Percentiles rank a stretch among this genome's conserved stretches.
These are phyloP conservation scores for Lachnellula suecica DNA, from an alignment of 2,329 filamentous ascomycete genomes.

Conservation along the genomic window DNA sequence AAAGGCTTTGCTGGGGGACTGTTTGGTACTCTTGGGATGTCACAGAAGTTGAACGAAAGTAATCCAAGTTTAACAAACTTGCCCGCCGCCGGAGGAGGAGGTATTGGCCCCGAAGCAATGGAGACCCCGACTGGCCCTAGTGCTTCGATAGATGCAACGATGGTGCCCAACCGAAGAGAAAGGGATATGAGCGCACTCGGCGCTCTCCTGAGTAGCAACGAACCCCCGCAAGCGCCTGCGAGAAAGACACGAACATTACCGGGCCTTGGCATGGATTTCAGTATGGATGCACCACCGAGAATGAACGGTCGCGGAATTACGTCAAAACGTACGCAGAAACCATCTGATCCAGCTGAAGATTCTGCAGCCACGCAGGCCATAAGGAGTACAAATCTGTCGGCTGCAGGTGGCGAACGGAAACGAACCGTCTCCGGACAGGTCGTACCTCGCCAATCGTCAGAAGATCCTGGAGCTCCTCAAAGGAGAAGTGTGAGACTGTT, in stretches of 20 bases:
- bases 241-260: constrained; percentile 35
- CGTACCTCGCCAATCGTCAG: constrained; percentile 50
- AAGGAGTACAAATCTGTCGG: constrained; percentile 21
- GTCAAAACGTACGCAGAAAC: constrained; percentile 32
- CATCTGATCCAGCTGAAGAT: constrained; percentile 29
- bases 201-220: constrained; percentile 33
- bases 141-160: constrained; percentile 36
- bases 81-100: constrained; percentile 29
- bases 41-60: constrained; percentile 35
- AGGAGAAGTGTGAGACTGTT: constrained; percentile 74
- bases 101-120: constrained; percentile 50
- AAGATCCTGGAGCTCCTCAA: constrained; percentile 63
- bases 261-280: constrained; percentile 35
- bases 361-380: constrained; percentile 25
- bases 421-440: constrained; percentile 88
- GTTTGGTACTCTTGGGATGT: constrained; percentile 31
- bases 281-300: constrained; percentile 34
- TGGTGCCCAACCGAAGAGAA: constrained; percentile 30
- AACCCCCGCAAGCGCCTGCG: constrained; percentile 47
- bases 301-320: constrained; percentile 32
- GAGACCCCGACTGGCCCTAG: constrained; percentile 62
- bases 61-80: constrained; percentile 35
- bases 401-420: constrained; percentile 66
- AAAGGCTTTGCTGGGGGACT: constrained; percentile 28
- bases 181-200: too few relatives aligned